Evolutionary conservation across 2,329 filamentous ascomycete genomes (phyloP).

Genomic region (Lachnellula suecica): DNA sequence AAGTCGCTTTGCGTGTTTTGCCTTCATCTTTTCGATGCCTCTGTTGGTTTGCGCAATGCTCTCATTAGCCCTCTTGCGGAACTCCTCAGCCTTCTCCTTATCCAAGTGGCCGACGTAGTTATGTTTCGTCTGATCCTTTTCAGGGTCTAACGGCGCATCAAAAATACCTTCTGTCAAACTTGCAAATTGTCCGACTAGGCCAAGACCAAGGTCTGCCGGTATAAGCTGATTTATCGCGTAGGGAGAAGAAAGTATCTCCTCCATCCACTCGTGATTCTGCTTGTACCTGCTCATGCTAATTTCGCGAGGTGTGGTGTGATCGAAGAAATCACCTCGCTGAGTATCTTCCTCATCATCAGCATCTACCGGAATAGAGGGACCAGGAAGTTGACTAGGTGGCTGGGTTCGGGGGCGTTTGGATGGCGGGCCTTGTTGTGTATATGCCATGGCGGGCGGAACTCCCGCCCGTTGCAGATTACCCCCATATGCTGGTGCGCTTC

Average conservation of each 20-base stretch:
- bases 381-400: constrained; percentile 19
- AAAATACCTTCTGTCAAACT: constrained; percentile 84
- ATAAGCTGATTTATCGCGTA: constrained; percentile 84
- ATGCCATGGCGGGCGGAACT: constrained; percentile 57
- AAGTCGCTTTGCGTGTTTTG: constrained; percentile 73
- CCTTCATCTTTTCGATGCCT: constrained; percentile 84
- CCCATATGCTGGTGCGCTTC: constrained; percentile 34
- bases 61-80: constrained; percentile 73
- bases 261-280: constrained; percentile 99
- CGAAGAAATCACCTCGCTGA: constrained; percentile 83
- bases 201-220: constrained; percentile 83
- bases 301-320: constrained; percentile 84
- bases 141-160: constrained; percentile 57
- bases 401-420: constrained; percentile 20
- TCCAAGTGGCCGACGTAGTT: constrained; percentile 69
- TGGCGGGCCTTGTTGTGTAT: constrained; percentile 55
- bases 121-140: constrained; percentile 48
- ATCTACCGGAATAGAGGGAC: constrained; percentile 26
- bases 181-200: constrained; percentile 79
- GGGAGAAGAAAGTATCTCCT: constrained; percentile 89
- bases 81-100: constrained; percentile 76
- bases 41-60: constrained; percentile 71
- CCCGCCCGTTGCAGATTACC: constrained; percentile 24
- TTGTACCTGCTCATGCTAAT: constrained; percentile 84
- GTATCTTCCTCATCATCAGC: constrained; percentile 90